Conservation (phyloP, 1,284 basidiomycete genomes). For the Leucoagaricus sp. region DNA sequence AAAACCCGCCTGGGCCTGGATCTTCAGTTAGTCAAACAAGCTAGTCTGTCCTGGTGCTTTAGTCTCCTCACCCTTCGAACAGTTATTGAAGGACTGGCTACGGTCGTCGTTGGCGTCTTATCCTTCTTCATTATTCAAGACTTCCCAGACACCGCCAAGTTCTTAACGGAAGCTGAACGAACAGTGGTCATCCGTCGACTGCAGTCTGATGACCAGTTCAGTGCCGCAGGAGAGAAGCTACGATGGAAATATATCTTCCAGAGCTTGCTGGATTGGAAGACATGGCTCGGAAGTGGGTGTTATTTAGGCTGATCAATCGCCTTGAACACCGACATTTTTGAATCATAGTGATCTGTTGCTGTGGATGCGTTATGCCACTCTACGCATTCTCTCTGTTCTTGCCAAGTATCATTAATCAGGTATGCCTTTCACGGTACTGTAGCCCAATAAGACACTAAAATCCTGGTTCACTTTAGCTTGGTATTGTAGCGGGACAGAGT, state of each 20-base stretch:
- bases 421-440: conserved; percentile 23
- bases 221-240: conserved; percentile 70
- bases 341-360: not conserved
- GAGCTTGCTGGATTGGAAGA: conserved; percentile 72
- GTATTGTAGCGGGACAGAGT: no score
- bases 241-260: conserved; percentile 57
- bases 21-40: no score
- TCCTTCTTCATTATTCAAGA: conserved; percentile 79
- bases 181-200: conserved; percentile 64
- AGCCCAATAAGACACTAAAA: not conserved
- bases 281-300: conserved; percentile 62
- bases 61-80: conserved; percentile 12
- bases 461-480: conserved; percentile 25
- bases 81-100: conserved; percentile 74
- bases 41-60: conserved; percentile 20
- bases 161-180: conserved; percentile 67
- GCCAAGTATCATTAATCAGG: conserved; percentile 65
- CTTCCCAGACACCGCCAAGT: conserved; percentile 77
- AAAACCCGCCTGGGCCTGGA: conserved; percentile 47
- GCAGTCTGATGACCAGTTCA: conserved; percentile 67
- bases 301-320: no score
- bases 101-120: conserved; percentile 44
- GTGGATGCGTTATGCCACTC: conserved; percentile 53
- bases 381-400: conserved; percentile 74
- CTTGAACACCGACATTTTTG: no score